Evolutionary conservation across 2,329 filamentous ascomycete genomes (phyloP).

Genomic region (Exophiala sp.): DNA sequence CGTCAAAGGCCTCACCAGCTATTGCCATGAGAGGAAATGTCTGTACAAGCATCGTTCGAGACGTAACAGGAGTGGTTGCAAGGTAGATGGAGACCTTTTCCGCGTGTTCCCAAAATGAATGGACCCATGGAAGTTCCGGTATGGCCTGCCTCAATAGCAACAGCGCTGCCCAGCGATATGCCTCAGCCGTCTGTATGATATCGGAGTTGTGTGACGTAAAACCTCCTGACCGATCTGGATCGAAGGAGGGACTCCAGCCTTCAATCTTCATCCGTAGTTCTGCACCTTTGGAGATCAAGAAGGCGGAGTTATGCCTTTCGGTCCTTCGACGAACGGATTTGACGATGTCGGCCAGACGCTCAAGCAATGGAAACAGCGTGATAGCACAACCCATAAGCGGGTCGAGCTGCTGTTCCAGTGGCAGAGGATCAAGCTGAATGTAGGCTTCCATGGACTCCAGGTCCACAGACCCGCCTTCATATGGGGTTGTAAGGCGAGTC

Average conservation of each 20-base stretch:
- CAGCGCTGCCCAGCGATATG: constrained; percentile 63
- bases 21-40: constrained; percentile 66
- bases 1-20: constrained; percentile 58
- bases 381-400: constrained; percentile 66
- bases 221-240: constrained; percentile 59
- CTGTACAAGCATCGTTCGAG: constrained; percentile 63
- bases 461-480: constrained; percentile 54
- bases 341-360: constrained; percentile 61
- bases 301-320: constrained; percentile 48
- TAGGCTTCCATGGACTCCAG: constrained; percentile 46
- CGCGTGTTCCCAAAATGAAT: constrained; percentile 53
- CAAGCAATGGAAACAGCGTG: constrained; percentile 65
- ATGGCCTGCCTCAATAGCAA: constrained; percentile 65
- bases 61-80: constrained; percentile 59
- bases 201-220: constrained; percentile 59
- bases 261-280: constrained; percentile 59
- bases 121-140: constrained; percentile 60
- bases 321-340: constrained; percentile 53
- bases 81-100: constrained; percentile 59
- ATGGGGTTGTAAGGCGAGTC: constrained; percentile 61
- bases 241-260: constrained; percentile 52
- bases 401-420: constrained; percentile 50
- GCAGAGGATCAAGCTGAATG: constrained; percentile 28
- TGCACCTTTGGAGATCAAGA: constrained; percentile 58
- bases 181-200: constrained; percentile 62